Evolutionary conservation across 2,329 filamentous ascomycete genomes (phyloP), one percentile per base, ranked within the genome.

Genomic region (Trichoderma lentiforme): DNA sequence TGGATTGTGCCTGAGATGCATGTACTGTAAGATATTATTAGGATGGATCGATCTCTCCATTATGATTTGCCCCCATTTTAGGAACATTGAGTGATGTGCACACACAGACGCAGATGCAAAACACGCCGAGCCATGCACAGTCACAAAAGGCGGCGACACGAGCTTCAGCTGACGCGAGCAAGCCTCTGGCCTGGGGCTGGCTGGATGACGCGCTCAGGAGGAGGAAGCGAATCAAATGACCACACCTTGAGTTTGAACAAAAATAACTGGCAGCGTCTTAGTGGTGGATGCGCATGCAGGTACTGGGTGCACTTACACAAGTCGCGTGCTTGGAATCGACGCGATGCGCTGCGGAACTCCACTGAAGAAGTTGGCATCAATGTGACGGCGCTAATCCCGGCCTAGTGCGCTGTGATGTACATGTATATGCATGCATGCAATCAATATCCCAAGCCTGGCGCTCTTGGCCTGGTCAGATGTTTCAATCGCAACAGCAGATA

Each of bases 141-240:
- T 21, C 43, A 39, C n/a, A 30, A 47, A 28, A 28, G 39, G 47
- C 28, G 39, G 24, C 64, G 32, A 67, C 64, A 57, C 64, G 64
- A 57, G 51, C 39, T 36, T 36, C 57, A 51, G 57, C 66, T 53
- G 57, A 62, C 66, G 28, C 64, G 34, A 61, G 57, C 66, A 62
- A 61, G 60, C 60, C 53, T 32, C 7, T 30, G 56, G 1, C 36
- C 36, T 8, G 28, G 21, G 39, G 39, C 15, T 43, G 36, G 57
- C 56, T 51, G 57, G 63, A 61, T 62, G 66, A 62, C 57, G 66
- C 66, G 66, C 57, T 61, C 39, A 34, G 39, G 66, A 21, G 66
- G 21, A 51, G 12, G 39, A 70, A 36, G 66, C 66, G 66, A 70
- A 70, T 70, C 66, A 62, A 61, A 70, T 61, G 66, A 70, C 56